These are phyloP conservation scores for Collybiopsis confluens DNA, from an alignment of 768 basidiomycete genomes.

Conservation along the genomic window DNA sequence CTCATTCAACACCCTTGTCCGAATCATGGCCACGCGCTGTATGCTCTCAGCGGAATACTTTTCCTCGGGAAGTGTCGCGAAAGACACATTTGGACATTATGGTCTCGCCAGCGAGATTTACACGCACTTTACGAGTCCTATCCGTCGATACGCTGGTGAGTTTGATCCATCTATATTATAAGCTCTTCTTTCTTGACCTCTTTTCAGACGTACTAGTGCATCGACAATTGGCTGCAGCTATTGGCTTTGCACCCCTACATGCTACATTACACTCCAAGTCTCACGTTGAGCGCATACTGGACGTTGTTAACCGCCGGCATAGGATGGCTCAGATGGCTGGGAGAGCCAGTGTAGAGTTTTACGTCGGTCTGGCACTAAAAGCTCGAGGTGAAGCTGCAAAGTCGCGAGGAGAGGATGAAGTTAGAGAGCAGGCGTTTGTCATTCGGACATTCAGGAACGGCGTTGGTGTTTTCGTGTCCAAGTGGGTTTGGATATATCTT, in stretches of 20 bases:
- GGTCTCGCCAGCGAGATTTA: constrained; percentile 97
- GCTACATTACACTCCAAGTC: constrained; percentile 82
- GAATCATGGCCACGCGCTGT: constrained; percentile 98
- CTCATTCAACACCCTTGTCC: constrained; percentile 94
- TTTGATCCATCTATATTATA: neutral
- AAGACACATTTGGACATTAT: constrained; percentile 94
- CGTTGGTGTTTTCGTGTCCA: constrained; percentile 91
- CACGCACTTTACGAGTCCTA: constrained; percentile 98
- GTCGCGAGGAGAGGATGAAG: constrained; percentile 32
- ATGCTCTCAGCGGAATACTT: constrained; percentile 99
- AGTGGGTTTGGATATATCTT: constrained; percentile 47
- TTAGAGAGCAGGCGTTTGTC: constrained; percentile 84
- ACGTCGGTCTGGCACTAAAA: constrained; percentile 89
- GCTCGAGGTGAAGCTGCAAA: constrained; percentile 43
- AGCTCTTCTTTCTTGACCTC: neutral
- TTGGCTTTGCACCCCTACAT: constrained; percentile 79
- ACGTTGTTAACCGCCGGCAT: constrained; percentile 86
- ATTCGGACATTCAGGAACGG: constrained; percentile 95
- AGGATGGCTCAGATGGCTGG: constrained; percentile 98
- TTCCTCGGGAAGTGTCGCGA: constrained; percentile 88
- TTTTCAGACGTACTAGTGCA: constrained; percentile 86
- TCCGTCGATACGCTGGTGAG: constrained; percentile 89
- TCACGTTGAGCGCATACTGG: constrained; percentile 82
- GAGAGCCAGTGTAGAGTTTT: constrained; percentile 95
- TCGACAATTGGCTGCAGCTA: constrained; percentile 88